Conservation (phyloP, 345 rosid species). For the rapeseed (Brassica napus) region DNA sequence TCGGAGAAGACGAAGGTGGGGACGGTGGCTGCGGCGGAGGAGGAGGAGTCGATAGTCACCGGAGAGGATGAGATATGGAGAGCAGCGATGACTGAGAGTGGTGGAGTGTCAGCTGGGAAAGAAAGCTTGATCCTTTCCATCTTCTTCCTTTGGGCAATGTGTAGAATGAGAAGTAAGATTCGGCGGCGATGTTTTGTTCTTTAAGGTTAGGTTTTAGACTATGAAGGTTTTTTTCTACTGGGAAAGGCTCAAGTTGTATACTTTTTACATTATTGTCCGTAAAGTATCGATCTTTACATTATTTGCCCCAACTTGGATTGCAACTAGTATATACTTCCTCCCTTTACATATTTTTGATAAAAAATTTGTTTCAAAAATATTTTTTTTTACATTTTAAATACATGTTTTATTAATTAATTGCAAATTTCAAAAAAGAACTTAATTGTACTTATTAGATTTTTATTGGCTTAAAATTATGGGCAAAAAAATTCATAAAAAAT, state of each 20-base stretch:
- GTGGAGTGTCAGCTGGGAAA: constrained; percentile 60
- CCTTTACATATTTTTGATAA: no score
- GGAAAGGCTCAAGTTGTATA: neutral
- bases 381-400: no score
- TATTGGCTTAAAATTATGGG: no score
- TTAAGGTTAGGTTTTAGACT: neutral
- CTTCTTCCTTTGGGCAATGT: neutral
- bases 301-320: neutral
- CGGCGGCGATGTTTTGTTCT: constrained; percentile 4
- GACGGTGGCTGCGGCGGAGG: constrained; percentile 33
- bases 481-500: no score
- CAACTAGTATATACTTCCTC: no score
- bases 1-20: constrained; percentile 55
- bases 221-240: neutral
- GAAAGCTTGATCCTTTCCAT: constrained; percentile 56
- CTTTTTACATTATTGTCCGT: neutral
- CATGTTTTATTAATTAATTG: no score
- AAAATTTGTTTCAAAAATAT: no score
- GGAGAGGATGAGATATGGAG: constrained; percentile 51
- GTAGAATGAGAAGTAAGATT: neutral
- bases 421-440: no score
- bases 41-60: constrained; percentile 35
- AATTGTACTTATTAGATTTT: no score
- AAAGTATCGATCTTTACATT: neutral
- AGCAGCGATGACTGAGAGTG: constrained; percentile 63